Conservation (phyloP, 108 stramenopile genomes). For the Nitzschia palea region DNA sequence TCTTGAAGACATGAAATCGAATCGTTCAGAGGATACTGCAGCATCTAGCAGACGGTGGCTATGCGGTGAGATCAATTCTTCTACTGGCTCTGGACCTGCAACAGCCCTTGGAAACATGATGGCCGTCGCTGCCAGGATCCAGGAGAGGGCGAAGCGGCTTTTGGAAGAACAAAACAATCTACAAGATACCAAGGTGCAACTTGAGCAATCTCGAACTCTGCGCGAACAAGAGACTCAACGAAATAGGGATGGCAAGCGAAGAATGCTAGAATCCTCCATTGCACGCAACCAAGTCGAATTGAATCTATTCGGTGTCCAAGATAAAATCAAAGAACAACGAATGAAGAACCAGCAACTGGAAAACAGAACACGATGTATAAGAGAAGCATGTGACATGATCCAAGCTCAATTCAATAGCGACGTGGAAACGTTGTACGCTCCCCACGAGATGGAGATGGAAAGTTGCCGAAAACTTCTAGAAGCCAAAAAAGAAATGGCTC, state of each 20-base stretch:
- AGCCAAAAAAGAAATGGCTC: background rate
- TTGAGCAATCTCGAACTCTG: background rate
- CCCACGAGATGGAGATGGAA: slow-evolving; percentile 2
- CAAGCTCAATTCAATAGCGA: background rate
- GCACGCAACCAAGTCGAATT: slow-evolving; percentile 19
- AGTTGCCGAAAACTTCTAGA: background rate
- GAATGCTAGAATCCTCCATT: slow-evolving; percentile 2
- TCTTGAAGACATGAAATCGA: too few relatives aligned
- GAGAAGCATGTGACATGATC: background rate
- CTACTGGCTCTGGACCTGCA: too few relatives aligned
- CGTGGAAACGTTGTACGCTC: background rate
- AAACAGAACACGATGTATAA: background rate
- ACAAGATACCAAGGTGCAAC: background rate
- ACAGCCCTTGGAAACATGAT: slow-evolving; percentile 23
- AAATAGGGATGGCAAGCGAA: background rate
- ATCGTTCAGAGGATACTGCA: too few relatives aligned
- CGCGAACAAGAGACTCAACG: background rate
- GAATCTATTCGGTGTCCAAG: slow-evolving; percentile 10
- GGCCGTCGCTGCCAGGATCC: slow-evolving; percentile 8
- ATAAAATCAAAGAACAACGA: background rate
- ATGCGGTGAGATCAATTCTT: too few relatives aligned
- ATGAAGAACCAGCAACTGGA: background rate
- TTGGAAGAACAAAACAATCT: slow-evolving; percentile 10
- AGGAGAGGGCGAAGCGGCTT: slow-evolving; percentile 10
- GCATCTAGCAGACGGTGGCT: too few relatives aligned